These are phyloP conservation scores for Stachybotrys elegans DNA, from an alignment of 2,329 filamentous ascomycete genomes.

Conservation along the genomic window DNA sequence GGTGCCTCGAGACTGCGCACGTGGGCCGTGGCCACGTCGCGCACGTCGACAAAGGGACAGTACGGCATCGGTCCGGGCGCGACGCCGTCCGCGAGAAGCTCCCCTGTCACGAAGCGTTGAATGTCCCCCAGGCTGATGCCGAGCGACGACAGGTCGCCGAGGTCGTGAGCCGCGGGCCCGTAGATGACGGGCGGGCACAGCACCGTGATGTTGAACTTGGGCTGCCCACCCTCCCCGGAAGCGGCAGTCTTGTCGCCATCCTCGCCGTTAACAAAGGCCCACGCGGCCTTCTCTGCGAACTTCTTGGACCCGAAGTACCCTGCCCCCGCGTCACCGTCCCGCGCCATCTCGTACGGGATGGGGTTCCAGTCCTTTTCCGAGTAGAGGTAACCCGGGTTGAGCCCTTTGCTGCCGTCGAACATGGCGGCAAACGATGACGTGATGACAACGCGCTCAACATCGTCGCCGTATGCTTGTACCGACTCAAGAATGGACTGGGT, in stretches of 20 bases:
- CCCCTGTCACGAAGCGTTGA: neutral
- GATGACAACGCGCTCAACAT: neutral
- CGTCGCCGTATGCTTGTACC: neutral
- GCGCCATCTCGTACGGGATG: slow-evolving; percentile 3
- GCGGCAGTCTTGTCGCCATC: slow-evolving; percentile 1
- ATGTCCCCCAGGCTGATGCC: neutral
- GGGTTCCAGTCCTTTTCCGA: neutral
- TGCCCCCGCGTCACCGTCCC: slow-evolving; percentile 15
- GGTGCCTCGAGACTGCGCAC: slow-evolving; percentile 50
- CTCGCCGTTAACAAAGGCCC: neutral
- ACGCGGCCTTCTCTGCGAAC: neutral
- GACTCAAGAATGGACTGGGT: neutral
- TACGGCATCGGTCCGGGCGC: slow-evolving; percentile 1
- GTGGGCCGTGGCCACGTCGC: slow-evolving; percentile 56
- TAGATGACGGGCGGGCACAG: slow-evolving; percentile 1
- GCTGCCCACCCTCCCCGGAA: neutral
- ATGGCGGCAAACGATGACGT: neutral
- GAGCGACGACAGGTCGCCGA: slow-evolving; percentile 1
- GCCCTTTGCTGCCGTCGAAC: neutral
- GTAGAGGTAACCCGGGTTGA: neutral
- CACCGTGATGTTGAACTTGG: slow-evolving; percentile 1
- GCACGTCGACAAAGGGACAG: slow-evolving; percentile 46
- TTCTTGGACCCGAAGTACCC: neutral
- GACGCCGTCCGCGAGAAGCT: neutral
- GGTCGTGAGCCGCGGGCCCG: neutral